These are phyloP conservation scores for Bidens hawaiensis DNA, from an alignment of 140 eudicot genomes.

Conservation along the genomic window DNA sequence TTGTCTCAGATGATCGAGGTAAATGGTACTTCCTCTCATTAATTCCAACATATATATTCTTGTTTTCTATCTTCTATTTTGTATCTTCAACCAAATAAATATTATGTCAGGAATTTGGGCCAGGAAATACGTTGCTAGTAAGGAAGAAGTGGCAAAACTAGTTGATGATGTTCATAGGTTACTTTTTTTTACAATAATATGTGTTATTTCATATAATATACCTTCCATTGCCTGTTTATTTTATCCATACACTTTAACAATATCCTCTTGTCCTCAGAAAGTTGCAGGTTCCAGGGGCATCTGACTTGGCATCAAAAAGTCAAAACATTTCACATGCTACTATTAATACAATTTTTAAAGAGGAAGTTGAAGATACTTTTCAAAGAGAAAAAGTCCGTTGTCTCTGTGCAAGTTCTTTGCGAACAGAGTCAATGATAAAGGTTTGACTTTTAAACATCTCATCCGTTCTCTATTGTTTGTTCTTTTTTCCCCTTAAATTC, in stretches of 20 bases:
- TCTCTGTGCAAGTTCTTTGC: slow-evolving; percentile 73
- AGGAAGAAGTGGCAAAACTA: slow-evolving; percentile 77
- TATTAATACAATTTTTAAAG: slow-evolving; percentile 39
- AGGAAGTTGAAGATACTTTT: slow-evolving; percentile 55
- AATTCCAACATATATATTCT: too few relatives aligned
- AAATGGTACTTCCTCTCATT: slow-evolving; percentile 23
- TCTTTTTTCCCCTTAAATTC: too few relatives aligned
- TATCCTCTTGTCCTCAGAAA: slow-evolving; percentile 42
- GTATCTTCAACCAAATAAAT: too few relatives aligned
- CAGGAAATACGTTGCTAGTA: slow-evolving; percentile 58
- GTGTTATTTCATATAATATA: not conserved
- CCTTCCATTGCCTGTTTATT: not conserved
- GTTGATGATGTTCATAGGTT: slow-evolving; percentile 96
- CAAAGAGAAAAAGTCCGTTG: slow-evolving; percentile 75
- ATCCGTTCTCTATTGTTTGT: not conserved
- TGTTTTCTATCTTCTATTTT: not conserved
- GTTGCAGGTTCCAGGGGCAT: slow-evolving; percentile 79
- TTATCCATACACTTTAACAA: slow-evolving; percentile 3
- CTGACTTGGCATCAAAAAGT: slow-evolving; percentile 69
- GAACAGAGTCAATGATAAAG: slow-evolving; percentile 71
- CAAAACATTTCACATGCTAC: slow-evolving; percentile 48
- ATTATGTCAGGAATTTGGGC: slow-evolving; percentile 67
- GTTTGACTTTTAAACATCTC: slow-evolving; percentile 25
- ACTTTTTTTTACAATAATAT: slow-evolving; percentile 6
- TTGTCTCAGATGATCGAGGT: slow-evolving; percentile 87